phyloP scores from a whole-genome alignment of 371 early-diverging fungal species.

The Cokeromyces recurvatus region DNA sequence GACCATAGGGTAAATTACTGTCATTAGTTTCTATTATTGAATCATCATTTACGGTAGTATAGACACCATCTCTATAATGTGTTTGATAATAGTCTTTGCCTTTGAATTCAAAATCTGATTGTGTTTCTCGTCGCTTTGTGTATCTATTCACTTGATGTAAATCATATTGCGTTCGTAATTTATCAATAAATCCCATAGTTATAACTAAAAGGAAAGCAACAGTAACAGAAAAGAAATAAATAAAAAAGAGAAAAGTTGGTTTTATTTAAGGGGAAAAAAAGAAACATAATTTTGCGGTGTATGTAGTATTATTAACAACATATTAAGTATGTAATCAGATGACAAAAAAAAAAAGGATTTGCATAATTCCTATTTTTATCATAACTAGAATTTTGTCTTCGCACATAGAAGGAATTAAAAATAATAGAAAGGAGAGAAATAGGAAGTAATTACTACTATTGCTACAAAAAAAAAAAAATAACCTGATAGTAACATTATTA shows the following conservation, averaged over 20 bases:
- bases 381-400: too few species aligned
- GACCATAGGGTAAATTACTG: background rate
- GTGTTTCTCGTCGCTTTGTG: slow-evolving; percentile 17
- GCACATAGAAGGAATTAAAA: too few species aligned
- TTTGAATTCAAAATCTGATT: slow-evolving; percentile 17
- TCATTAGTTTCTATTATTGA: too few species aligned
- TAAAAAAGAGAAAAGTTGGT: background rate
- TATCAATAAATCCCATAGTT: slow-evolving; percentile 22
- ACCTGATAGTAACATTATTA: too few species aligned
- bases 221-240: background rate
- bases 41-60: background rate
- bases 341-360: too few species aligned
- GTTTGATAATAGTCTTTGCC: slow-evolving; percentile 13
- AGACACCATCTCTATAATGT: slow-evolving; percentile 12
- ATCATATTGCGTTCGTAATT: slow-evolving; percentile 17
- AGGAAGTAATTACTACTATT: too few species aligned
- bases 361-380: too few species aligned
- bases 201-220: background rate
- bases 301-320: too few species aligned
- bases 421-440: too few species aligned
- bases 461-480: too few species aligned
- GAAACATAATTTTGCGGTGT: too few species aligned
- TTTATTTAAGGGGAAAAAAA: slow-evolving; percentile 7
- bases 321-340: too few species aligned
- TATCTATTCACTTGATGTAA: slow-evolving; percentile 20